Percentiles rank a stretch among this genome's conserved stretches.
Conservation (phyloP, 768 basidiomycete species). For the Xanthoconium purpureum region DNA sequence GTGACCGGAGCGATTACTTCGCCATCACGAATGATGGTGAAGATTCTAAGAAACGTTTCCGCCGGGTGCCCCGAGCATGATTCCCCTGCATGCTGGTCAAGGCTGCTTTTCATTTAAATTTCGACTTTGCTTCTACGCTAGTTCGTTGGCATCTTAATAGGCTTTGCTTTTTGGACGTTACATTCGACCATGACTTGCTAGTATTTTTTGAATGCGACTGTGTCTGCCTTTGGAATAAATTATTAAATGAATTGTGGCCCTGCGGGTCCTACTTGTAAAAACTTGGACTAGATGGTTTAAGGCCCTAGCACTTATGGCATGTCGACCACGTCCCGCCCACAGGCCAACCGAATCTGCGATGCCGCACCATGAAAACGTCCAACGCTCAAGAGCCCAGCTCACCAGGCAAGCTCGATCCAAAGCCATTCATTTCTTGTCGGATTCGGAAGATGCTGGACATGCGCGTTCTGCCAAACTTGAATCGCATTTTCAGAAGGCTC, state of each 20-base stretch:
- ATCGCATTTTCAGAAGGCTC: background rate
- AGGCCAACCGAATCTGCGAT: background rate
- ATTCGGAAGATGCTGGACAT: background rate
- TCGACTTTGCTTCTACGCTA: too few relatives aligned
- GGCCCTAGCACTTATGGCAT: slow-evolving; percentile 4
- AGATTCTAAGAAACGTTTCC: too few relatives aligned
- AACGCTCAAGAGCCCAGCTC: slow-evolving; percentile 1
- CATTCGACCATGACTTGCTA: background rate
- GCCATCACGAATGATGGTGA: slow-evolving; percentile 10
- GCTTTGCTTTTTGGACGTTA: too few relatives aligned
- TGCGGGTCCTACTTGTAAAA: too few relatives aligned
- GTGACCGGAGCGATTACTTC: slow-evolving; percentile 28
- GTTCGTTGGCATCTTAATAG: too few relatives aligned
- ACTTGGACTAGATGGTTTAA: too few relatives aligned
- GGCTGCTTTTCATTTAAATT: too few relatives aligned
- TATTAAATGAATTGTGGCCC: too few relatives aligned
- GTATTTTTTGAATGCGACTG: background rate
- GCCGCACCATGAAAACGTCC: background rate
- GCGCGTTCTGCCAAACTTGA: background rate
- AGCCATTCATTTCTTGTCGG: slow-evolving; percentile 16
- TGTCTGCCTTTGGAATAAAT: background rate
- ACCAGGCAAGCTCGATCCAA: slow-evolving; percentile 15
- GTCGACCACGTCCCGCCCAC: slow-evolving; percentile 2
- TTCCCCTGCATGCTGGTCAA: too few relatives aligned
- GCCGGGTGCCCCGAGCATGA: too few relatives aligned